phyloP scores from a whole-genome alignment of 495 filamentous ascomycete species.

The Aspergillus biplanus region DNA sequence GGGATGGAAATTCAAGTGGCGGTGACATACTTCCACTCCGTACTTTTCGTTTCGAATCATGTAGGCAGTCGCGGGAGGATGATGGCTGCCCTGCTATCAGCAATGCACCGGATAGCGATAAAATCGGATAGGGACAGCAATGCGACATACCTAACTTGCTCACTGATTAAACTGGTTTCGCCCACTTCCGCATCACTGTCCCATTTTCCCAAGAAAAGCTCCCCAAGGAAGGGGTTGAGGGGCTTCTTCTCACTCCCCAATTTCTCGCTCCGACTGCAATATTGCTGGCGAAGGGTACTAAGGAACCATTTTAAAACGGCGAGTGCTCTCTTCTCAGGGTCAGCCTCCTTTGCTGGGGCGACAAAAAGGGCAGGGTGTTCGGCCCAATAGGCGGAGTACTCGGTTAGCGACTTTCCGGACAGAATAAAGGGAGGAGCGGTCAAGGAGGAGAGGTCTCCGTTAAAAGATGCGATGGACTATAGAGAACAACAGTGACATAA shows the following conservation, averaged over 20 bases:
- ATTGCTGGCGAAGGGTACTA: slow-evolving; percentile 92
- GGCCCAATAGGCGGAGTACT: slow-evolving; percentile 96
- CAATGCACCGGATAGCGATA: slow-evolving; percentile 19
- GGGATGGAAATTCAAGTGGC: neutral
- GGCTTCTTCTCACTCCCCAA: slow-evolving; percentile 97
- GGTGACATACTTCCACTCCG: slow-evolving; percentile 63
- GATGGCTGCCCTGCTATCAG: slow-evolving; percentile 63
- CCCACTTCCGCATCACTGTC: slow-evolving; percentile 69
- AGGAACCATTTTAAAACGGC: slow-evolving; percentile 97
- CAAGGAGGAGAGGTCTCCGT: slow-evolving; percentile 90
- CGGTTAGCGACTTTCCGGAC: slow-evolving; percentile 84
- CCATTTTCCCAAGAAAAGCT: slow-evolving; percentile 90
- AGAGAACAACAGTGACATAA: neutral
- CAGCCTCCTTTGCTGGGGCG: slow-evolving; percentile 78
- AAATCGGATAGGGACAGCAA: slow-evolving; percentile 4
- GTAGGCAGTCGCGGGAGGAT: slow-evolving; percentile 97
- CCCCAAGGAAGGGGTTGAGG: slow-evolving; percentile 87
- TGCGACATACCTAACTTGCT: slow-evolving; percentile 73
- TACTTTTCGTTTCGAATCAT: slow-evolving; percentile 84
- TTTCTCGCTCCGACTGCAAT: slow-evolving; percentile 88
- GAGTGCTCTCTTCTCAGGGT: slow-evolving; percentile 82
- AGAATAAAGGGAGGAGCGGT: slow-evolving; percentile 97
- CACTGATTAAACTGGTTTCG: slow-evolving; percentile 70
- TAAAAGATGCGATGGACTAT: slow-evolving; percentile 94
- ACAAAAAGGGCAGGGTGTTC: slow-evolving; percentile 89